Evolutionary conservation across 345 rosid species (phyloP).

Genomic region (Fremontodendron californicum): DNA sequence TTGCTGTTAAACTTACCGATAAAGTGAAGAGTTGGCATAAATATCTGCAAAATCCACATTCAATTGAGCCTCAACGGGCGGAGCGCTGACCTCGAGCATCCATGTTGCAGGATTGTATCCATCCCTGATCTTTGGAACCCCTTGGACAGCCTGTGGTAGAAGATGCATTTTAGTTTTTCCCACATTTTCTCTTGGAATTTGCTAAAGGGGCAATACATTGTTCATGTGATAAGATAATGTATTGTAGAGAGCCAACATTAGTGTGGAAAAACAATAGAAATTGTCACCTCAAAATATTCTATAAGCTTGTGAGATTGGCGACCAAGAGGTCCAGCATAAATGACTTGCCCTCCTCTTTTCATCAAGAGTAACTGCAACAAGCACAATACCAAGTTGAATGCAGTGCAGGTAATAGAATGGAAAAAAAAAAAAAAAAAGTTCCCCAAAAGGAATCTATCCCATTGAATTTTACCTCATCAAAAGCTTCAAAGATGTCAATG

Average conservation of each 20-base stretch:
- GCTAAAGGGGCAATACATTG: no score
- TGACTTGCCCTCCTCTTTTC: slow-evolving; percentile 5
- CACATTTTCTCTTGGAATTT: no score
- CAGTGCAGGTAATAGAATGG: background rate
- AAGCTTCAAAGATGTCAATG: slow-evolving; percentile 87
- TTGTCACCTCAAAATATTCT: background rate
- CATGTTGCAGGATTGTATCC: slow-evolving; percentile 72
- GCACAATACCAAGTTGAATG: background rate
- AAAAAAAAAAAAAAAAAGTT: slow-evolving; percentile 18
- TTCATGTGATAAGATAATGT: no score
- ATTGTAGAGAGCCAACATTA: no score
- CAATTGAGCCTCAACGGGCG: slow-evolving; percentile 36
- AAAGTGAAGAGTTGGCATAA: slow-evolving; percentile 46
- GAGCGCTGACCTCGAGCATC: slow-evolving; percentile 60
- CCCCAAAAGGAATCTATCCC: slow-evolving; percentile 72
- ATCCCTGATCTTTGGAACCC: slow-evolving; percentile 47
- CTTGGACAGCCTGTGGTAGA: slow-evolving; percentile 33
- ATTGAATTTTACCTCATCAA: slow-evolving; percentile 63
- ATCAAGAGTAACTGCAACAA: background rate
- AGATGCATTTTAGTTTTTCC: background rate
- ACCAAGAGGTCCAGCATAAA: background rate
- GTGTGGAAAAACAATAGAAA: background rate
- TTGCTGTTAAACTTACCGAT: slow-evolving; percentile 29
- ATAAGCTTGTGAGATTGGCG: background rate
- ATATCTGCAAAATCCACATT: slow-evolving; percentile 36